A percentile compares a stretch with the other conserved stretches of the same genome.
Conservation (phyloP, 176 grass and related monocot genomes). For the Dactylis glomerata region DNA sequence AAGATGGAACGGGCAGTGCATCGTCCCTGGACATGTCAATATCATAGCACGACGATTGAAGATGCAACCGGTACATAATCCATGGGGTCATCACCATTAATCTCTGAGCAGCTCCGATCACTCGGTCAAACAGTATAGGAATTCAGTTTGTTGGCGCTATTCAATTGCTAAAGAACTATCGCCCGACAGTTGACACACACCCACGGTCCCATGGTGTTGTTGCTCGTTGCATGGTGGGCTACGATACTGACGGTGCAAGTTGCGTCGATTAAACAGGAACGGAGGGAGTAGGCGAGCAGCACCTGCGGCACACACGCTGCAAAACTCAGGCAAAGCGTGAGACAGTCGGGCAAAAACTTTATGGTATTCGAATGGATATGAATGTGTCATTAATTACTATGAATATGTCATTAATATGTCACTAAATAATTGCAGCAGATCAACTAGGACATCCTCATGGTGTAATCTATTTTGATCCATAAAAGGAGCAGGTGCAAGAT, state of each 20-base stretch:
- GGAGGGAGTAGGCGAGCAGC: too few species aligned
- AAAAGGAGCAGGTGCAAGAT: not conserved
- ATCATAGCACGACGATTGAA: not conserved
- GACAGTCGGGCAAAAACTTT: too few species aligned
- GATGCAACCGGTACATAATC: not conserved
- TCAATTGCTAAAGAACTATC: not conserved
- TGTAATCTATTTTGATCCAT: not conserved
- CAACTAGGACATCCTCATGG: not conserved
- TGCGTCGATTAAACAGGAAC: too few species aligned
- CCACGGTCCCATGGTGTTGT: not conserved
- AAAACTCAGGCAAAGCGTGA: too few species aligned
- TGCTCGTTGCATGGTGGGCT: too few species aligned
- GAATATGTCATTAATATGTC: too few species aligned
- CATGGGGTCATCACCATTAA: not conserved
- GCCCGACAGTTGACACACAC: not conserved
- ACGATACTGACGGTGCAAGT: too few species aligned
- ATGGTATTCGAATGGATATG: too few species aligned
- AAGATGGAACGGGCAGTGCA: too few species aligned
- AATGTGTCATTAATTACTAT: too few species aligned
- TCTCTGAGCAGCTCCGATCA: not conserved
- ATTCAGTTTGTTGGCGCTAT: constrained; percentile 1
- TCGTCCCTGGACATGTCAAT: not conserved
- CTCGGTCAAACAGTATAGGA: not conserved
- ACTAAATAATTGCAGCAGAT: not conserved
- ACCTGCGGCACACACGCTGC: too few species aligned